These are phyloP conservation scores for Penicillium diatomitis DNA, from an alignment of 495 filamentous ascomycete genomes.

Conservation along the genomic window DNA sequence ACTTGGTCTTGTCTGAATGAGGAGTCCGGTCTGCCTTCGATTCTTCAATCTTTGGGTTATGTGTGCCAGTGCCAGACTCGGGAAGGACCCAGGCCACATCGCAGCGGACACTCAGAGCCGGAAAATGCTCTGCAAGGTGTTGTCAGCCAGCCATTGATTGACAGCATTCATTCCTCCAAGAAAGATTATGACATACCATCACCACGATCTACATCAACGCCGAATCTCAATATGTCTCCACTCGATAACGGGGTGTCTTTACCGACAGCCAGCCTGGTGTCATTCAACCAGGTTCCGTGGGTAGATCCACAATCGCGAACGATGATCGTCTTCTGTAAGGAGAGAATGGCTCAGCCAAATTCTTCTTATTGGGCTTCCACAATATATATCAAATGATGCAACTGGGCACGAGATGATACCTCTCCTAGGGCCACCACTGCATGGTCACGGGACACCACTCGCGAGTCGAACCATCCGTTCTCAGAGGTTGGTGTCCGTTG, in stretches of 20 bases:
- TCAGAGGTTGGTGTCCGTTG: conserved; percentile 37
- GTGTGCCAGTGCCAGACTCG: not conserved
- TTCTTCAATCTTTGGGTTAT: too few relatives aligned
- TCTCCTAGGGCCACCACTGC: conserved; percentile 46
- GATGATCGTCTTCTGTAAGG: conserved; percentile 28
- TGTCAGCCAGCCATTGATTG: conserved; percentile 3
- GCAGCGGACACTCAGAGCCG: conserved; percentile 29
- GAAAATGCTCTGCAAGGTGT: conserved; percentile 25
- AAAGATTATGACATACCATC: conserved; percentile 23
- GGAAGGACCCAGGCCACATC: conserved; percentile 20
- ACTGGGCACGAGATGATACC: conserved; percentile 20
- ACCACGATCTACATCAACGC: conserved; percentile 44
- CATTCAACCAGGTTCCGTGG: conserved; percentile 48
- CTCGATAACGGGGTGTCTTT: conserved; percentile 26
- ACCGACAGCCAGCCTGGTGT: conserved; percentile 26
- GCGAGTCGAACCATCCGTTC: conserved; percentile 72
- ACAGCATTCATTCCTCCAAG: too few relatives aligned
- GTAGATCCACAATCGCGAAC: conserved; percentile 46
- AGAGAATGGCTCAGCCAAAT: conserved; percentile 8
- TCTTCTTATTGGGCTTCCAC: not conserved
- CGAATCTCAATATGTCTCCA: conserved; percentile 46
- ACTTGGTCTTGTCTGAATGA: too few relatives aligned
- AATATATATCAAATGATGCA: not conserved
- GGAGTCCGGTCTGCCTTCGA: too few relatives aligned
- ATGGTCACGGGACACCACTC: conserved; percentile 75